Percentiles rank a stretch among this genome's conserved stretches.
Evolutionary conservation across 257 asterid genomes (phyloP).

Genomic region (Avicennia marina): DNA sequence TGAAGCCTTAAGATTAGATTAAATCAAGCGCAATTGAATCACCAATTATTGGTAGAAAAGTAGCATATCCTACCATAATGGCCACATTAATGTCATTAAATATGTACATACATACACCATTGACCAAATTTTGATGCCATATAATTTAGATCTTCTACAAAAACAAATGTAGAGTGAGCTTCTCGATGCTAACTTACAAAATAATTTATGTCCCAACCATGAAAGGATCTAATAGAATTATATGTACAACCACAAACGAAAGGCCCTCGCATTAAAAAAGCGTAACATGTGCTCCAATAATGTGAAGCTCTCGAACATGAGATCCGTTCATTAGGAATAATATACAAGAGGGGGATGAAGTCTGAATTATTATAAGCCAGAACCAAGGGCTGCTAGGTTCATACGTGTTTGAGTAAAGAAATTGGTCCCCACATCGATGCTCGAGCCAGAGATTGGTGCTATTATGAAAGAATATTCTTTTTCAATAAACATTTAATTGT

Average conservation of each 20-base stretch:
- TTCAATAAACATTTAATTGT: neutral
- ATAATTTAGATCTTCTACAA: conserved; percentile 21
- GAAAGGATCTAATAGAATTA: conserved; percentile 1
- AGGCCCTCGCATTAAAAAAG: conserved; percentile 16
- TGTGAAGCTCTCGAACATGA: conserved; percentile 36
- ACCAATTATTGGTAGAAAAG: conserved; percentile 63
- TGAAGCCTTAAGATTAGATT: conserved; percentile 32
- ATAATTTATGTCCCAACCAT: conserved; percentile 1
- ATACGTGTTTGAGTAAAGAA: conserved; percentile 22
- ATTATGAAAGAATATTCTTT: neutral
- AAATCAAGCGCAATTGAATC: conserved; percentile 33
- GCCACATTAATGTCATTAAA: conserved; percentile 16
- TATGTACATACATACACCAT: neutral
- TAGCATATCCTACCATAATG: conserved; percentile 20
- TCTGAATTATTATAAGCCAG: neutral
- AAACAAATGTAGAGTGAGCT: neutral
- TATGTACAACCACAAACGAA: neutral
- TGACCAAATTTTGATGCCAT: conserved; percentile 14
- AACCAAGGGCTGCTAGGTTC: neutral
- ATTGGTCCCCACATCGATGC: conserved; percentile 46
- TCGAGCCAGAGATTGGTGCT: conserved; percentile 20
- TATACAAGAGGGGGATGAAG: neutral
- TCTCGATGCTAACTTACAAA: neutral
- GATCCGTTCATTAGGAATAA: conserved; percentile 3
- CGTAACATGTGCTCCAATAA: conserved; percentile 32